Evolutionary conservation across 129 eudicot species (phyloP), one percentile per base, ranked within the genome.

Genomic region (Saposhnikovia divaricata): DNA sequence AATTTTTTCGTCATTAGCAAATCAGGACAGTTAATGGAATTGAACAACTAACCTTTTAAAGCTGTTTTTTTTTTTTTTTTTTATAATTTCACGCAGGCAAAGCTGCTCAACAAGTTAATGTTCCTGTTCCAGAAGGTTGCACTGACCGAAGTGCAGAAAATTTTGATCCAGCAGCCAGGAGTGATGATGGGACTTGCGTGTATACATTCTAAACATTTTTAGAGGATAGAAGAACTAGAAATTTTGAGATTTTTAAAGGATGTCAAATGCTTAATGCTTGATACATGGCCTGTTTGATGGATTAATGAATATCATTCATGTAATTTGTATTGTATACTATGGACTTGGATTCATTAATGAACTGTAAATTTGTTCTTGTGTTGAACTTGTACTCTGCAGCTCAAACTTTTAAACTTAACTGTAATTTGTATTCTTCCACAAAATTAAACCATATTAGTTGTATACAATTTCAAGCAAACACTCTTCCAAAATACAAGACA

Each of bases 141-240:
- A 88, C 96, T 0, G 98, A 93, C 86, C 96, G 90, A 21, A 80
- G 50, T 61, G 97, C 98, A 0, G 79, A 72, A 23, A 93, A 93
- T 86, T 93, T 87, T 38, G 96, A 93, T 86, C 96, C 97, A 39
- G 88, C 96, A 23, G 91, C 98, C 37, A 88, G 97, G 78, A 93
- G 97, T 82, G 98, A 91, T 74, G 96, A 93, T 82, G 98, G 97
- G 76, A 89, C 90, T 82, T 93, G 98, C 85, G 71, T 44, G 34
- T 93, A 91, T 80, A 83, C 81, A 75, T 72, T 90, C 37, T 92
- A 87, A 79, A 23, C 73, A 66, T 65, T 77, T 50, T 75, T 51
- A 21, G 47, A 72, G 71, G 25, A 42, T 37, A 12, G 5, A 42
- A 23, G 39, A 18, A 40, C 21, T 15, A 70, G 82, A 70, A 11